phyloP scores from a whole-genome alignment of 2,329 filamentous ascomycete species.

The Paracamarosporium sp. region DNA sequence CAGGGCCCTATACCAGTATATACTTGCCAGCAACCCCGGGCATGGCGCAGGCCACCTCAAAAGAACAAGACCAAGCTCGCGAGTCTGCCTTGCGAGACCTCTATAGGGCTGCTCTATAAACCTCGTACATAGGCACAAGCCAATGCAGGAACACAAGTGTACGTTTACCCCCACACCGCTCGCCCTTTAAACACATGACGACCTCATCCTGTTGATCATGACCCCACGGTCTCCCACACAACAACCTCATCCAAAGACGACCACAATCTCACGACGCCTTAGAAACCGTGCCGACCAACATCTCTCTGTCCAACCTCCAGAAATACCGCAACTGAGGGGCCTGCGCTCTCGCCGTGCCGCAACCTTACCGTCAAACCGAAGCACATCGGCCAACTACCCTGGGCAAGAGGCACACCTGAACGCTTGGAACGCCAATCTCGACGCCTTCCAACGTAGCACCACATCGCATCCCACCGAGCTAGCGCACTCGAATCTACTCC shows the following conservation, averaged over 20 bases:
- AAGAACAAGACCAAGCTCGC: constrained; percentile 31
- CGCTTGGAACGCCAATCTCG: constrained; percentile 30
- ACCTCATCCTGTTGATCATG: constrained; percentile 37
- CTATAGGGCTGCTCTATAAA: constrained; percentile 40
- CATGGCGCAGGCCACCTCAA: constrained; percentile 41
- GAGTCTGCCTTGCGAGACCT: constrained; percentile 40
- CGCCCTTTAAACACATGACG: constrained; percentile 34
- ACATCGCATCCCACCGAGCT: constrained; percentile 24
- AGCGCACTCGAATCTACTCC: constrained; percentile 19
- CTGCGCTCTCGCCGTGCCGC: constrained; percentile 41
- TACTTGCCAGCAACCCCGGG: constrained; percentile 39
- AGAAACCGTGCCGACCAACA: constrained; percentile 39
- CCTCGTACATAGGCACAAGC: constrained; percentile 20
- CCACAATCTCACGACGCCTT: constrained; percentile 43
- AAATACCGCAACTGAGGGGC: constrained; percentile 35
- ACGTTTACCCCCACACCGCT: constrained; percentile 42
- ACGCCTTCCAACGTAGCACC: constrained; percentile 24
- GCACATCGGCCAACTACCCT: constrained; percentile 37
- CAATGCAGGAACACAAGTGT: constrained; percentile 38
- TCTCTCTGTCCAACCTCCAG: constrained; percentile 37
- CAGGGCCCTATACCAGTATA: constrained; percentile 41
- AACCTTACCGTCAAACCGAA: constrained; percentile 36
- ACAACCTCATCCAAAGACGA: constrained; percentile 33
- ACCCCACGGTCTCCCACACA: constrained; percentile 41
- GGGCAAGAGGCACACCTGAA: constrained; percentile 30